These are phyloP conservation scores for Cymodocea nodosa DNA, from an alignment of 116 monocot species.

Conservation along the genomic window DNA sequence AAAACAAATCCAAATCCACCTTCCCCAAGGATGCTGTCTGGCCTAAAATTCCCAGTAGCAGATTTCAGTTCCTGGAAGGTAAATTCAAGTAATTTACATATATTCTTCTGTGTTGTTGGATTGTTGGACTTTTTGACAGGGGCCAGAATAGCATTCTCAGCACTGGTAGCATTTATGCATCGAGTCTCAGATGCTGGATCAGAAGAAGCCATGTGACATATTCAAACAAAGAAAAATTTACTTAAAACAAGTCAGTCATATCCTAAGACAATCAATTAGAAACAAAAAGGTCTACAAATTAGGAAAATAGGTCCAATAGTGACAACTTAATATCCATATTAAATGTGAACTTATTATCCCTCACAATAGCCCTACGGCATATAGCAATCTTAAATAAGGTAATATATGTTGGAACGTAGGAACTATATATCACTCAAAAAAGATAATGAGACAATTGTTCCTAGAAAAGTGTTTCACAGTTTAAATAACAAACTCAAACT, in stretches of 20 bases:
- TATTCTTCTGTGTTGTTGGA: slow-evolving; percentile 15
- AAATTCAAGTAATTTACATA: slow-evolving; percentile 47
- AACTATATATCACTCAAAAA: no score
- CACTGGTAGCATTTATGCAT: slow-evolving; percentile 66
- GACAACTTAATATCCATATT: no score
- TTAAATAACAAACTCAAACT: no score
- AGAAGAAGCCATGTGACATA: background rate
- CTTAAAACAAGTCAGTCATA: background rate
- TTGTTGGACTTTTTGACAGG: slow-evolving; percentile 20
- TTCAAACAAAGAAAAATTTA: background rate
- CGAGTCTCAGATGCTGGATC: slow-evolving; percentile 53
- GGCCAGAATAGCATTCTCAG: slow-evolving; percentile 30
- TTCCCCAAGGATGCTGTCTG: slow-evolving; percentile 88
- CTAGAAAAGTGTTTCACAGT: no score
- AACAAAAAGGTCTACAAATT: no score
- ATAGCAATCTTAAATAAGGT: no score
- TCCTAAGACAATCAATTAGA: background rate
- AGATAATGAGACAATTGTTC: no score
- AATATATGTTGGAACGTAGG: no score
- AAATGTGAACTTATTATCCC: no score
- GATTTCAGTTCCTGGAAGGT: slow-evolving; percentile 75
- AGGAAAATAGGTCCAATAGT: no score
- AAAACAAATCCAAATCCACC: slow-evolving; percentile 96
- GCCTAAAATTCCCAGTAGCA: slow-evolving; percentile 88
- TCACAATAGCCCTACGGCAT: no score